Evolutionary conservation across 73 alveolate genomes (phyloP), one percentile per base, ranked within the genome.

Genomic region (Paramecium octaurelia): DNA sequence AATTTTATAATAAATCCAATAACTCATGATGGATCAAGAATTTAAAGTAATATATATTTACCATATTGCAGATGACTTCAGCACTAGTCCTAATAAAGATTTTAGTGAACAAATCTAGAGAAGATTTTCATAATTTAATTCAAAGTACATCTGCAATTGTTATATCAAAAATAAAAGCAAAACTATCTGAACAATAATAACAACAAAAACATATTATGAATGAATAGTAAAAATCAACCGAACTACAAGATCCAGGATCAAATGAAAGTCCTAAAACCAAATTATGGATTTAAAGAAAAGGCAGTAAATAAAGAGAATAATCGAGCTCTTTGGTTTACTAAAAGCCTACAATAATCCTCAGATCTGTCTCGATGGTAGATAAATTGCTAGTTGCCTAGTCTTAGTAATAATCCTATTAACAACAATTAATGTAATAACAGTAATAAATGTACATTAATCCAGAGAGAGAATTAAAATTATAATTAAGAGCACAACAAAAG

Each of bases 381-480:
- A 59, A 59, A 29, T 20, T 59, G 7, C 40, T 59, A 3, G n/a
- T 59, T 14, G 77, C 77, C 14, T 20, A 59, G 9, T 59, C 77
- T 59, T 29, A 59, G 23, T 18, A 16, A 59, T 29, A 59, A 59
- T 59, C 77, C 20, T 59, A 59, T 59, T 44, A 59, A 29, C 9
- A 59, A 59, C 10, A 59, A 59, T 3, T 59, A 4, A 24, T 24
- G 40, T 29, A 59, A 20, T 29, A 70, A 29, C 21, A 70, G 14
- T 38, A 27, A 27, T 70, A 70, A 12, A 27, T 35, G 34, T 35
- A 27, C 12, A 18, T 70, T 6, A 70, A 70, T 70, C 90, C 90
- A n/a, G 90, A 77, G 43, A 77, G 73, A 42, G 90, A 77, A 42
- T 38, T 77, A n/a, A 77, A 77, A 77, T 42, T 77, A 31, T 42